Percentiles rank a stretch among this genome's conserved stretches.
phyloP scores from a whole-genome alignment of 2,329 filamentous ascomycete species.

The Beauveria pseudobassiana region DNA sequence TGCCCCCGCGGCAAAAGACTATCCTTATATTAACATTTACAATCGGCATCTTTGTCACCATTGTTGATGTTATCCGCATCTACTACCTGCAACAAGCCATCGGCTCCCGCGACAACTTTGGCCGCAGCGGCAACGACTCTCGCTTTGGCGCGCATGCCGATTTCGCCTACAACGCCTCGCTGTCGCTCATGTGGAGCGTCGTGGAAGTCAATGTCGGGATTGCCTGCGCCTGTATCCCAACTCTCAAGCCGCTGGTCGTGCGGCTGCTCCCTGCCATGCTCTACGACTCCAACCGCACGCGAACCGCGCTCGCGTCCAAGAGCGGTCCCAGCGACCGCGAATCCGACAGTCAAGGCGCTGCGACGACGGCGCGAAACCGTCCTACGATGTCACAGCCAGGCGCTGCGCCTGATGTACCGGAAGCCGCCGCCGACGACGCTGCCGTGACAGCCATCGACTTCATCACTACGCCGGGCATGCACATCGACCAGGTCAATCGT shows the following conservation, averaged over 20 bases:
- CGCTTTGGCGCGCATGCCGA: conserved; percentile 45
- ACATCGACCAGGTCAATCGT: neutral
- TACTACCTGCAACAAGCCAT: conserved; percentile 78
- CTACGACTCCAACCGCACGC: conserved; percentile 41
- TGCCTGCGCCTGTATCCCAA: conserved; percentile 86
- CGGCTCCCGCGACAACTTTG: conserved; percentile 30
- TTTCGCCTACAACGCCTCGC: conserved; percentile 67
- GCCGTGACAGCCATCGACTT: conserved; percentile 37
- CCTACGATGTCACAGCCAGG: neutral
- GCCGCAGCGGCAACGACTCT: conserved; percentile 26
- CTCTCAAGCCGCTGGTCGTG: conserved; percentile 76
- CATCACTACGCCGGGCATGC: conserved; percentile 35
- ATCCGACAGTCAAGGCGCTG: neutral
- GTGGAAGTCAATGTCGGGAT: conserved; percentile 89
- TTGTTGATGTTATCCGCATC: conserved; percentile 83
- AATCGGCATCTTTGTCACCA: conserved; percentile 77
- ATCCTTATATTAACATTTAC: conserved; percentile 82
- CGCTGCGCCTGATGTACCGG: conserved; percentile 11
- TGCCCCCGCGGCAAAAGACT: conserved; percentile 79
- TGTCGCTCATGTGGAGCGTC: conserved; percentile 89
- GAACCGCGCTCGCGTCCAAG: conserved; percentile 20
- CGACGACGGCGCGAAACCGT: neutral
- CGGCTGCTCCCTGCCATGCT: conserved; percentile 51
- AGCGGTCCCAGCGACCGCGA: conserved; percentile 23
- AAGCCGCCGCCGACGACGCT: conserved; percentile 17